phyloP scores from a whole-genome alignment of 768 basidiomycete species.

The Russula earlei region DNA sequence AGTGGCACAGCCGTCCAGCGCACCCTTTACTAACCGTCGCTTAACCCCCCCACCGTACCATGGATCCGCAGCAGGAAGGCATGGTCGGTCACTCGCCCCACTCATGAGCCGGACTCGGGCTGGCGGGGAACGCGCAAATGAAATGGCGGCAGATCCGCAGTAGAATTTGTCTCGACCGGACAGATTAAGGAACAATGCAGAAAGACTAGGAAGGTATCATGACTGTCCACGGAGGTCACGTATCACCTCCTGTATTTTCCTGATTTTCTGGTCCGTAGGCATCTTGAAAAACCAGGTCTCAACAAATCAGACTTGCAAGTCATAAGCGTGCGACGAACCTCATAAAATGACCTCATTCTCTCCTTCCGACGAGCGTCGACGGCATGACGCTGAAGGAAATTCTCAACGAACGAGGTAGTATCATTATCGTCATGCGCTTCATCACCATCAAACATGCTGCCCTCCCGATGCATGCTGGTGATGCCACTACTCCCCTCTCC shows the following conservation, averaged over 20 bases:
- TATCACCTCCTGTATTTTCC: conserved; percentile 42
- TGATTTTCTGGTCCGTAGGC: conserved; percentile 44
- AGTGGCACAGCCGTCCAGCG: not conserved
- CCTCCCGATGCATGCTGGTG: conserved; percentile 14
- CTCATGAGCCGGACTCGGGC: not conserved
- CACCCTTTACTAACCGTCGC: not conserved
- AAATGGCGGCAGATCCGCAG: not conserved
- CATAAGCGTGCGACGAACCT: conserved; percentile 30
- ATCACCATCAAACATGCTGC: not conserved
- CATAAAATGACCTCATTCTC: conserved; percentile 43
- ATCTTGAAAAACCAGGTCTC: conserved; percentile 30
- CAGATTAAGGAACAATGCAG: not conserved
- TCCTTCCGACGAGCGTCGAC: conserved; percentile 32
- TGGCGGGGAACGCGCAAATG: not conserved
- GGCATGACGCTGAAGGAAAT: conserved; percentile 33
- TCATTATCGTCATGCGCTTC: conserved; percentile 13
- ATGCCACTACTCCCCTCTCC: conserved; percentile 10
- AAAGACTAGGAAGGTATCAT: conserved; percentile 1
- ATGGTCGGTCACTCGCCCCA: not conserved
- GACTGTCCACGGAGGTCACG: conserved; percentile 27
- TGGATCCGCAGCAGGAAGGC: not conserved
- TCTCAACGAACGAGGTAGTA: conserved; percentile 36
- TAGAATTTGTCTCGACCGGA: not conserved
- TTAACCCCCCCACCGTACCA: not conserved
- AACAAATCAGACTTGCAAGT: not conserved